These are phyloP conservation scores for Rhodotorula paludigena DNA, from an alignment of 768 basidiomycete species.

Conservation along the genomic window DNA sequence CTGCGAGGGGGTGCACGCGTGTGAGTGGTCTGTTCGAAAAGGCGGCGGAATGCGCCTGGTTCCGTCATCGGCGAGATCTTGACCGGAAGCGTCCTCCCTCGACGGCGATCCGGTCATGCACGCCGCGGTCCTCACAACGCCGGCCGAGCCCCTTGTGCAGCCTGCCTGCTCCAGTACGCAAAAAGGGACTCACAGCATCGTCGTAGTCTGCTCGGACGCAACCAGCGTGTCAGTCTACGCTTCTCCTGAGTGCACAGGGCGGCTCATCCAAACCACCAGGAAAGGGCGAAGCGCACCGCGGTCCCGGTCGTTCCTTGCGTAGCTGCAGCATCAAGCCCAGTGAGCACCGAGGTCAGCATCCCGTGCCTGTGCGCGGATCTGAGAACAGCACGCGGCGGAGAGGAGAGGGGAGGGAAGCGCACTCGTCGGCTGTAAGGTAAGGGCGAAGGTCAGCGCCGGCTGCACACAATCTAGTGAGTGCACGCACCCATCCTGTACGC, in stretches of 20 bases:
- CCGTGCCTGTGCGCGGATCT: neutral
- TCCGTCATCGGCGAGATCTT: neutral
- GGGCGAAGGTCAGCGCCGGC: neutral
- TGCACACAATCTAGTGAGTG: neutral
- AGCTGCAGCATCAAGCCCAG: neutral
- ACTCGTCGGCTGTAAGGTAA: conserved; percentile 5
- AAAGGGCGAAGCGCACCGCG: neutral
- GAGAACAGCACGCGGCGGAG: neutral
- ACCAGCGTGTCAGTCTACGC: neutral
- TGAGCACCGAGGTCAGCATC: neutral
- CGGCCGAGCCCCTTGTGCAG: neutral
- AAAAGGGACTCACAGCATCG: conserved; percentile 55
- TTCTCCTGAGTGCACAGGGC: no score
- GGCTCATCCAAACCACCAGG: no score
- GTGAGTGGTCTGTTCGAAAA: neutral
- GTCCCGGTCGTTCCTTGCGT: neutral
- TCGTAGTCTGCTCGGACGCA: conserved; percentile 35
- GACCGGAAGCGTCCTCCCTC: conserved; percentile 2
- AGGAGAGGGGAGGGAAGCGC: neutral
- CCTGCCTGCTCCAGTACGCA: neutral
- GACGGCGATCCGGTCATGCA: neutral
- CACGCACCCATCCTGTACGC: neutral
- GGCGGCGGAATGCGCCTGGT: no score
- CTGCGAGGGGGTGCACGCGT: conserved; percentile 41
- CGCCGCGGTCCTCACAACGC: neutral